Percentiles rank a stretch among this genome's conserved stretches.
phyloP scores from a whole-genome alignment of 306 rosid species.

The Medicago lupulina region DNA sequence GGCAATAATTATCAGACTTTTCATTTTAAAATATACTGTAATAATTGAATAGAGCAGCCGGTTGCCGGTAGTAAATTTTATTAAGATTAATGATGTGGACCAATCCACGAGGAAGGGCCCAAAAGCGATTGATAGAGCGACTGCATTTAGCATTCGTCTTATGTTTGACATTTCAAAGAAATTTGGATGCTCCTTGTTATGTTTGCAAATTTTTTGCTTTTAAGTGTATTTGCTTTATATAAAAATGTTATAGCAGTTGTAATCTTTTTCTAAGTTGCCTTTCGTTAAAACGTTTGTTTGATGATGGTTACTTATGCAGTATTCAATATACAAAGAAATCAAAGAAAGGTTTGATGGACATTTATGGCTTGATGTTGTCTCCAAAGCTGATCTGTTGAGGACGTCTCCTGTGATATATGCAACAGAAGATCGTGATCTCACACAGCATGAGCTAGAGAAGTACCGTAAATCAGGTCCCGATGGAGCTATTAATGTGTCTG shows the following conservation, averaged over 20 bases:
- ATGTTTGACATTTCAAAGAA: no score
- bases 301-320: slow-evolving; percentile 58
- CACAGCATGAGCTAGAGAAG: slow-evolving; percentile 57
- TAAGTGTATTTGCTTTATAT: slow-evolving; percentile 4
- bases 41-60: no score
- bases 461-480: slow-evolving; percentile 79
- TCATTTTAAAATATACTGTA: no score
- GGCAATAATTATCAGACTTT: no score
- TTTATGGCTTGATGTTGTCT: slow-evolving; percentile 89
- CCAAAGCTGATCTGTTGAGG: slow-evolving; percentile 79
- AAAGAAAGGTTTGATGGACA: slow-evolving; percentile 72
- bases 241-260: not conserved
- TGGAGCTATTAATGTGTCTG: slow-evolving; percentile 78
- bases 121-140: no score
- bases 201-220: not conserved
- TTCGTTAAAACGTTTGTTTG: slow-evolving; percentile 17
- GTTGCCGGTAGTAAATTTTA: no score
- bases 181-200: no score
- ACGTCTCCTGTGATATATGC: slow-evolving; percentile 71
- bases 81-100: no score
- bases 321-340: slow-evolving; percentile 78
- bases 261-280: not conserved
- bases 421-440: slow-evolving; percentile 58
- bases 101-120: no score
- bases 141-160: no score